Percentiles rank a stretch among this genome's conserved stretches.
phyloP scores from a whole-genome alignment of 371 early-diverging fungal species.

The Gilbertella persicaria region DNA sequence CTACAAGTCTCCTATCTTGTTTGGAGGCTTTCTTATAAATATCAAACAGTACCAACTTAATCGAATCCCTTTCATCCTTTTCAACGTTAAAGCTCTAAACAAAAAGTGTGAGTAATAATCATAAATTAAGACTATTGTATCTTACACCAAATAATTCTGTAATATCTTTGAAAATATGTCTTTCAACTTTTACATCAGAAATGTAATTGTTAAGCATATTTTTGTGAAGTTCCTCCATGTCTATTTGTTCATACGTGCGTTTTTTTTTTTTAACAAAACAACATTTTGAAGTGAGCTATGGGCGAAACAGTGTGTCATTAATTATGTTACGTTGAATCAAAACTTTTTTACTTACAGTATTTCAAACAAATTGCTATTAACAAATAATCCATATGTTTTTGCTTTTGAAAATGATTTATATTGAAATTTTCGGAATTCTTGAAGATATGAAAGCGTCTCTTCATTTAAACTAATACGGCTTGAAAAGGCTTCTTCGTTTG shows the following conservation, averaged over 20 bases:
- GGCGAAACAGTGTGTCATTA: constrained; percentile 14
- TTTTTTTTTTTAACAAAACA: constrained; percentile 13
- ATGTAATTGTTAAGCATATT: constrained; percentile 9
- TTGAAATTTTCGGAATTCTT: constrained; percentile 10
- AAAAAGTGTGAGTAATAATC: constrained; percentile 4
- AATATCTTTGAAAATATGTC: constrained; percentile 4
- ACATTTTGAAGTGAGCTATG: constrained; percentile 11
- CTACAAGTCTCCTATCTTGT: constrained; percentile 12
- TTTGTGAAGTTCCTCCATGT: constrained; percentile 11
- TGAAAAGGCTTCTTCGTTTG: neutral
- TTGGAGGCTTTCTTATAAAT: constrained; percentile 15
- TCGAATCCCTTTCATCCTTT: no score
- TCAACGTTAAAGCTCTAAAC: no score
- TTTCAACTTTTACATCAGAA: constrained; percentile 12
- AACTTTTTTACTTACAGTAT: constrained; percentile 9
- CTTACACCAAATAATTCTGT: constrained; percentile 16
- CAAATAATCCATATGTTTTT: constrained; percentile 12
- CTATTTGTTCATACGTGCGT: constrained; percentile 9
- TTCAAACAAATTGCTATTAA: constrained; percentile 10
- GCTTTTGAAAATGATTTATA: constrained; percentile 6
- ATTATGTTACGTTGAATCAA: constrained; percentile 7
- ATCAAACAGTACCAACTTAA: constrained; percentile 9
- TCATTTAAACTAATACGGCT: no score
- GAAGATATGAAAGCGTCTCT: constrained; percentile 5
- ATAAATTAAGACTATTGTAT: constrained; percentile 13